These are phyloP conservation scores for Acacia melanoxylon DNA, from an alignment of 306 rosid species.

Conservation along the genomic window DNA sequence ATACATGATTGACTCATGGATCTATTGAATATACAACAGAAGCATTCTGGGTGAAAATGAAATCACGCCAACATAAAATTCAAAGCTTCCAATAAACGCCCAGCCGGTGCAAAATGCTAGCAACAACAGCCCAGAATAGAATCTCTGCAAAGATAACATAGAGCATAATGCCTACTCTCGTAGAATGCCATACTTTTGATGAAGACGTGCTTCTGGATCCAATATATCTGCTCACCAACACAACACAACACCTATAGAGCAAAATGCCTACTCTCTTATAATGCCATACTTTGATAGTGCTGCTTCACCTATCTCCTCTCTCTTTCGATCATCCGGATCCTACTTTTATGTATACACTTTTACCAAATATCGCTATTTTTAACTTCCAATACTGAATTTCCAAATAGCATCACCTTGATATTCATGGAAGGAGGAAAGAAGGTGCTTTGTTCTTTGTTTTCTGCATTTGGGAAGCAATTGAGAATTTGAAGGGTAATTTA, in stretches of 20 bases:
- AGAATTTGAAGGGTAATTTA: too few species aligned
- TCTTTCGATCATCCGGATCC: too few species aligned
- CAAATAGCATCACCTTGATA: too few species aligned
- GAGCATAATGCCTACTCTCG: conserved; percentile 70
- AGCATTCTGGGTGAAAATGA: not conserved
- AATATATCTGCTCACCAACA: conserved; percentile 53
- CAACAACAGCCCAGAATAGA: conserved; percentile 71
- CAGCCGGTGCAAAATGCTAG: conserved; percentile 66
- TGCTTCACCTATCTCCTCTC: too few species aligned
- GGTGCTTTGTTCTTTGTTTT: too few species aligned
- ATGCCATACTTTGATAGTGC: too few species aligned
- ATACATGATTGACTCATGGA: not conserved
- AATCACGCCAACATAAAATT: not conserved
- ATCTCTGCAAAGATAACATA: conserved; percentile 86
- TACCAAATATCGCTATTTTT: too few species aligned
- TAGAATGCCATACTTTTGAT: conserved; percentile 78
- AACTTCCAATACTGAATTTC: too few species aligned
- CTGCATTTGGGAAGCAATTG: too few species aligned
- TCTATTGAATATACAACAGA: not conserved
- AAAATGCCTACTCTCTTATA: too few species aligned
- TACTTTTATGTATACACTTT: too few species aligned
- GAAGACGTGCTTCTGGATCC: conserved; percentile 87
- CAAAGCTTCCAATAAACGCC: conserved; percentile 86
- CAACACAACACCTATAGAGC: not conserved
- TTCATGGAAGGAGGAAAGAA: too few species aligned